Conservation (phyloP, 2,329 filamentous ascomycete genomes). For the Hymenotorrendiella dingleyae region DNA sequence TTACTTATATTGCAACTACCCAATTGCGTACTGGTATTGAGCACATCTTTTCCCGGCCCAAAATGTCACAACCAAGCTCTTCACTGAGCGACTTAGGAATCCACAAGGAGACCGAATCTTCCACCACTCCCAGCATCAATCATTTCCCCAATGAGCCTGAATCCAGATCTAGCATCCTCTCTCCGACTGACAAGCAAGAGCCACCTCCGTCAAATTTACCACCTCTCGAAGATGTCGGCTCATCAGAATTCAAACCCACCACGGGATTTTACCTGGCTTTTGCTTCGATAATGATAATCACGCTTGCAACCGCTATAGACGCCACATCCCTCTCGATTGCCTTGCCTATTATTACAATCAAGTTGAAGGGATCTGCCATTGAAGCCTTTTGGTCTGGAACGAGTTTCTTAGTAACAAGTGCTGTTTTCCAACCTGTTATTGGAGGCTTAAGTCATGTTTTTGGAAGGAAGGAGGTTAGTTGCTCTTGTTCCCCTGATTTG, state of each 20-base stretch:
- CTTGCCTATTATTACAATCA: slow-evolving; percentile 46
- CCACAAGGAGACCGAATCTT: too few species aligned
- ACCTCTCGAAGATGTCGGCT: slow-evolving; percentile 9
- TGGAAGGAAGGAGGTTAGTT: slow-evolving; percentile 32
- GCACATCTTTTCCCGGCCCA: too few species aligned
- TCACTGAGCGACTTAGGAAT: too few species aligned
- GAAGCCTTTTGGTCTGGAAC: slow-evolving; percentile 69
- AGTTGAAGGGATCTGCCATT: slow-evolving; percentile 46
- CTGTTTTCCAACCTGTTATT: slow-evolving; percentile 50
- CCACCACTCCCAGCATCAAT: too few species aligned
- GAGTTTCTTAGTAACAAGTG: slow-evolving; percentile 60
- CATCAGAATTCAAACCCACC: slow-evolving; percentile 20
- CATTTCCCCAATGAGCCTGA: too few species aligned
- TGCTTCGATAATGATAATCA: slow-evolving; percentile 37
- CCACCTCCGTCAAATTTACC: too few species aligned
- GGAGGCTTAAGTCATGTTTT: slow-evolving; percentile 36
- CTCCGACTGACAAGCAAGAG: too few species aligned
- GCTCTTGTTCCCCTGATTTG: neutral
- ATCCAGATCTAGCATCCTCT: too few species aligned
- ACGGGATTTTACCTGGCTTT: slow-evolving; percentile 24
- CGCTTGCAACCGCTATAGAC: slow-evolving; percentile 58
- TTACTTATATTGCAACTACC: too few species aligned
- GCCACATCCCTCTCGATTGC: slow-evolving; percentile 61
- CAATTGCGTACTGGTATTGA: too few species aligned
- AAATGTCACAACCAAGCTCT: too few species aligned